These are phyloP conservation scores for Ajuga chamaepitys DNA, from an alignment of 257 asterid genomes.

Conservation along the genomic window DNA sequence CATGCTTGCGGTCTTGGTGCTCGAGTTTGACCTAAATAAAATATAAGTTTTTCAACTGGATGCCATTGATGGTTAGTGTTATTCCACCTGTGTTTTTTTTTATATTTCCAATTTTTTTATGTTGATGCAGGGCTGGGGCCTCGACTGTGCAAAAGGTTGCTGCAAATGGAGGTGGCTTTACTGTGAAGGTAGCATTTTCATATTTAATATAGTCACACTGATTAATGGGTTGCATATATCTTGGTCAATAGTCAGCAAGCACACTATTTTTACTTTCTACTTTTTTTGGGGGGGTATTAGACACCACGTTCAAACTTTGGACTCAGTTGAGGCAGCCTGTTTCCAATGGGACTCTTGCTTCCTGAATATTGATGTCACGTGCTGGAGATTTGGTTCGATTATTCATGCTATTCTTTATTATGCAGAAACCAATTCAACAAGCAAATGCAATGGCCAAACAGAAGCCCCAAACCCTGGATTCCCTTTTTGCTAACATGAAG, in stretches of 20 bases:
- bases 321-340: not conserved
- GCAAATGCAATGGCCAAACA: conserved; percentile 32
- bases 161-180: conserved; percentile 42
- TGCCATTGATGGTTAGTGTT: conserved; percentile 10
- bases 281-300: not conserved
- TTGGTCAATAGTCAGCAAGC: not conserved
- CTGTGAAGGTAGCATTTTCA: conserved; percentile 39
- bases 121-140: conserved; percentile 48
- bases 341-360: not conserved
- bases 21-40: conserved; percentile 6
- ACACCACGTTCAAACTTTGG: not conserved
- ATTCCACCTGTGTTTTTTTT: not conserved
- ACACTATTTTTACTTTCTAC: not conserved
- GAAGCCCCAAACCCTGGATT: conserved; percentile 74
- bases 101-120: conserved; percentile 22
- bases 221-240: not conserved
- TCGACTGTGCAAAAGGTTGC: conserved; percentile 33
- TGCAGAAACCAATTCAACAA: conserved; percentile 45
- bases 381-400: not conserved
- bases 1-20: conserved; percentile 14
- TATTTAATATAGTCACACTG: not conserved
- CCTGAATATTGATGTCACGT: not conserved
- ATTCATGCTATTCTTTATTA: not conserved
- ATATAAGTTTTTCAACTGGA: conserved; percentile 8
- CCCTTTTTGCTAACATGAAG: conserved; percentile 86